phyloP scores from a whole-genome alignment of 208 protist genomes.

The Wallacemonas sp. region DNA sequence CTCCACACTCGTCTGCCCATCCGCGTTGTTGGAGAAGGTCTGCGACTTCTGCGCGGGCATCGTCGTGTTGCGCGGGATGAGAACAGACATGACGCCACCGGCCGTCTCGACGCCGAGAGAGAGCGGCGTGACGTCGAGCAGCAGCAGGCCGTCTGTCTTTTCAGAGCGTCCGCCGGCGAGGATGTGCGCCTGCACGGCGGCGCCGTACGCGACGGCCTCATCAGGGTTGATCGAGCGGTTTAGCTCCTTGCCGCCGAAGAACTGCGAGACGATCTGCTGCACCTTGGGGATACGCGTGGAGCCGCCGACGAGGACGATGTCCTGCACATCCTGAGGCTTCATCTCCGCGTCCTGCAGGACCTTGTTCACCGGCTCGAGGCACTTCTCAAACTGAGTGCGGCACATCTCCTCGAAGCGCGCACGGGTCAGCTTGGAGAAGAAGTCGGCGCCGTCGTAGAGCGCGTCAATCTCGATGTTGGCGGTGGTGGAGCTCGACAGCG shows the following conservation, averaged over 20 bases:
- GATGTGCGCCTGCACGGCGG: slow-evolving; percentile 97
- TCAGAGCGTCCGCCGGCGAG: slow-evolving; percentile 71
- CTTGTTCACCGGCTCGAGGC: slow-evolving; percentile 80
- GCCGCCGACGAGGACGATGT: slow-evolving; percentile 96
- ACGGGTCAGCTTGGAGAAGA: slow-evolving; percentile 97
- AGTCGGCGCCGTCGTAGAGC: slow-evolving; percentile 97
- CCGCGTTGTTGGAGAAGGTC: slow-evolving; percentile 85
- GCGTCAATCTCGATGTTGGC: slow-evolving; percentile 98
- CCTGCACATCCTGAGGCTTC: slow-evolving; percentile 84
- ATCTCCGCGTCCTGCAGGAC: slow-evolving; percentile 91
- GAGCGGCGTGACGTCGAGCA: slow-evolving; percentile 92
- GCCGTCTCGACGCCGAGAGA: slow-evolving; percentile 93
- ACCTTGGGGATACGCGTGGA: slow-evolving; percentile 99
- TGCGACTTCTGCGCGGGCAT: slow-evolving; percentile 86
- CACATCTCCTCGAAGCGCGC: slow-evolving; percentile 98
- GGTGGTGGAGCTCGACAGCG: slow-evolving; percentile 92
- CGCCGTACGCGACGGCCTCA: slow-evolving; percentile 93
- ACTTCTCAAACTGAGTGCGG: slow-evolving; percentile 85
- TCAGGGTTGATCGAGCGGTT: slow-evolving; percentile 94
- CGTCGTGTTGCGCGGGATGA: slow-evolving; percentile 87
- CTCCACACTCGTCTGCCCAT: slow-evolving; percentile 89
- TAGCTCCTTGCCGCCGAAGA: slow-evolving; percentile 95
- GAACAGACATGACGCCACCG: slow-evolving; percentile 95
- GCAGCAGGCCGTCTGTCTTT: slow-evolving; percentile 75
- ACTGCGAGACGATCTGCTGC: slow-evolving; percentile 94